phyloP scores from a whole-genome alignment of 495 filamentous ascomycete species.

The Penicillium arizonense region DNA sequence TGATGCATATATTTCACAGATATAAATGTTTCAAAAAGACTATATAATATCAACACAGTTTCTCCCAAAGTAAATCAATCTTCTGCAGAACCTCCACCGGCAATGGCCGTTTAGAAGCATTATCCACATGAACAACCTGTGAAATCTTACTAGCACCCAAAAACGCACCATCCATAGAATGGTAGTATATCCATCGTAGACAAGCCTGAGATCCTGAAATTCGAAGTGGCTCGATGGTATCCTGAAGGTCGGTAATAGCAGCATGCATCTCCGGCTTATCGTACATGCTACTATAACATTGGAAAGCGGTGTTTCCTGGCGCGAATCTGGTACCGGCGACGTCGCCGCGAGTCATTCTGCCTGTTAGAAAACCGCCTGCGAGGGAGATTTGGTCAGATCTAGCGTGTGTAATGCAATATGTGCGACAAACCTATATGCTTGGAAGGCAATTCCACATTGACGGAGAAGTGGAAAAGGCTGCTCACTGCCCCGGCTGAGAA shows the following conservation, averaged over 20 bases:
- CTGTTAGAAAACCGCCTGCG: slow-evolving; percentile 51
- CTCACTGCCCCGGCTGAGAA: slow-evolving; percentile 39
- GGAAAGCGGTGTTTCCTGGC: not conserved
- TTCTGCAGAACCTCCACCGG: slow-evolving; percentile 17
- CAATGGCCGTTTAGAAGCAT: slow-evolving; percentile 31
- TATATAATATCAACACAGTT: no score
- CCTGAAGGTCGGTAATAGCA: slow-evolving; percentile 15
- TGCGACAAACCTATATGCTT: slow-evolving; percentile 35
- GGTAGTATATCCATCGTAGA: slow-evolving; percentile 34
- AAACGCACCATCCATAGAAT: slow-evolving; percentile 36
- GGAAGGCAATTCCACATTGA: slow-evolving; percentile 50
- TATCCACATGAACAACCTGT: slow-evolving; percentile 23
- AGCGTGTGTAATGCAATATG: not conserved
- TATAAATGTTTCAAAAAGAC: no score
- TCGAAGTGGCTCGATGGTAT: slow-evolving; percentile 10
- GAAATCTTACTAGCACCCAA: slow-evolving; percentile 31
- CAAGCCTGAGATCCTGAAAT: slow-evolving; percentile 26
- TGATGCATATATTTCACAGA: no score
- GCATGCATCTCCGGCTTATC: slow-evolving; percentile 22
- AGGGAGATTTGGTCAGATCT: slow-evolving; percentile 21
- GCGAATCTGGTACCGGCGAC: slow-evolving; percentile 26
- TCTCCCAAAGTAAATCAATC: slow-evolving; percentile 7
- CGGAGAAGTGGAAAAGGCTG: slow-evolving; percentile 51
- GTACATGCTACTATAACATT: slow-evolving; percentile 7
- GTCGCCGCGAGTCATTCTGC: slow-evolving; percentile 29